Percentiles rank a stretch among this genome's conserved stretches.
These are phyloP conservation scores for Cordyceps javanica DNA, from an alignment of 2,329 filamentous ascomycete species.

Conservation along the genomic window DNA sequence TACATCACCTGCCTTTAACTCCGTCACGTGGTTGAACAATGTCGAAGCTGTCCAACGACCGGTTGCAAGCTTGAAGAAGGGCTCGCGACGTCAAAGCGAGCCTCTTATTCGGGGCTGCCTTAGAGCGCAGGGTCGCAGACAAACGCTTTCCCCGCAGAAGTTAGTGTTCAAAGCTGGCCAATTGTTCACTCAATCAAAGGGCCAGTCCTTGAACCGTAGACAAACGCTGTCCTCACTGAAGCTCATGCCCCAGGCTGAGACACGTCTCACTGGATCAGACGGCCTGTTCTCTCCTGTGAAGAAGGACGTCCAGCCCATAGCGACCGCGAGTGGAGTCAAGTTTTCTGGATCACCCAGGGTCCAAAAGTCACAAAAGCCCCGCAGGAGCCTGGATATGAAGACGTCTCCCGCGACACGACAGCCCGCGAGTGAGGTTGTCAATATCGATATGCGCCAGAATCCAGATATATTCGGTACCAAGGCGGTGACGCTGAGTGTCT, in stretches of 20 bases:
- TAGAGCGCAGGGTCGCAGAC: slow-evolving; percentile 21
- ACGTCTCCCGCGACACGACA: slow-evolving; percentile 7
- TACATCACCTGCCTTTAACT: slow-evolving; percentile 23
- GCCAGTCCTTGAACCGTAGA: slow-evolving; percentile 18
- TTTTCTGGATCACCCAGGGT: neutral
- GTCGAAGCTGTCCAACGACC: slow-evolving; percentile 17
- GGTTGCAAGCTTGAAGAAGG: slow-evolving; percentile 19
- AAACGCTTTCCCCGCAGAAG: slow-evolving; percentile 24
- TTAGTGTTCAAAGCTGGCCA: neutral
- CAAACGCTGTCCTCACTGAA: slow-evolving; percentile 24
- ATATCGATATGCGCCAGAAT: slow-evolving; percentile 30
- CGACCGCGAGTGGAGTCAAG: neutral
- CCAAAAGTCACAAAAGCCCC: neutral
- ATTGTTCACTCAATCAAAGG: neutral
- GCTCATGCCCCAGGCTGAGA: neutral
- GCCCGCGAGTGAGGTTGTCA: slow-evolving; percentile 21
- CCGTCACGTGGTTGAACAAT: slow-evolving; percentile 23
- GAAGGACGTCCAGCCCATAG: neutral
- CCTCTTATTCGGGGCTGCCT: slow-evolving; percentile 25
- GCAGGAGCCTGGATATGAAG: neutral
- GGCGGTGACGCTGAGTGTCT: slow-evolving; percentile 5
- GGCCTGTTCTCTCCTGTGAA: slow-evolving; percentile 5
- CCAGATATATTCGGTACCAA: slow-evolving; percentile 29
- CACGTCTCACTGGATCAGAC: neutral
- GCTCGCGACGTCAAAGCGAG: slow-evolving; percentile 28